Evolutionary conservation across 805 yeast species (phyloP).

Genomic region (Cyberlindnera maclurae): DNA sequence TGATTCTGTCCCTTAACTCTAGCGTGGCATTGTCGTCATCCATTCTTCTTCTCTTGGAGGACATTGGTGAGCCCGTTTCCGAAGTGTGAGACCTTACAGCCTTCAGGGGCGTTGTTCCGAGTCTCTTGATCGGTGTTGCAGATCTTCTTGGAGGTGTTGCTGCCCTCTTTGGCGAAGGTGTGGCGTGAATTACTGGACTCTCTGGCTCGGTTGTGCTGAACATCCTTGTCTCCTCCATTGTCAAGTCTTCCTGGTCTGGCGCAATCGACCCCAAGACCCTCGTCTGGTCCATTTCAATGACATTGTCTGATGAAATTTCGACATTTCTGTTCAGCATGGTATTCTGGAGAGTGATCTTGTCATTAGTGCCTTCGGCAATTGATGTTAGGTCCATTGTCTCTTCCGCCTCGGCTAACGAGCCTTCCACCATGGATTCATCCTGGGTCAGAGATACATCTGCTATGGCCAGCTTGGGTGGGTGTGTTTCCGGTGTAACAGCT

Average conservation of each 20-base stretch:
- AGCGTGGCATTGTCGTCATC: slow-evolving; percentile 8
- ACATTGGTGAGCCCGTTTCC: slow-evolving; percentile 25
- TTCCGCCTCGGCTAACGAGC: slow-evolving; percentile 4
- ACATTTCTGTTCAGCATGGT: slow-evolving; percentile 15
- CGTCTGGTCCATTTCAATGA: slow-evolving; percentile 12
- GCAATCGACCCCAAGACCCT: slow-evolving; percentile 6
- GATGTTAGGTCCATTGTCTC: slow-evolving; percentile 20
- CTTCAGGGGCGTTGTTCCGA: slow-evolving; percentile 18
- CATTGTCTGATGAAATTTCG: not conserved
- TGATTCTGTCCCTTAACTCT: slow-evolving; percentile 18
- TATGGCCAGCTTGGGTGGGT: not conserved
- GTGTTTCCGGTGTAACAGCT: not conserved
- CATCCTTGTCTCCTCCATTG: slow-evolving; percentile 15
- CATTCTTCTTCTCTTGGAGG: slow-evolving; percentile 16
- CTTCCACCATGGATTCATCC: not conserved
- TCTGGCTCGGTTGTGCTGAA: not conserved
- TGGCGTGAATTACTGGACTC: not conserved
- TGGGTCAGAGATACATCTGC: not conserved
- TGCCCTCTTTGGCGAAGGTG: not conserved
- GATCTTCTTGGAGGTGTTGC: not conserved
- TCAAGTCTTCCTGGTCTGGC: not conserved
- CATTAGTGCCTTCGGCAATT: slow-evolving; percentile 11
- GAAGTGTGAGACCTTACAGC: slow-evolving; percentile 23
- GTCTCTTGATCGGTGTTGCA: not conserved
- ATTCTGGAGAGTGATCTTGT: slow-evolving; percentile 15